Conservation (phyloP, 768 basidiomycete genomes). For the Suillus spraguei region DNA sequence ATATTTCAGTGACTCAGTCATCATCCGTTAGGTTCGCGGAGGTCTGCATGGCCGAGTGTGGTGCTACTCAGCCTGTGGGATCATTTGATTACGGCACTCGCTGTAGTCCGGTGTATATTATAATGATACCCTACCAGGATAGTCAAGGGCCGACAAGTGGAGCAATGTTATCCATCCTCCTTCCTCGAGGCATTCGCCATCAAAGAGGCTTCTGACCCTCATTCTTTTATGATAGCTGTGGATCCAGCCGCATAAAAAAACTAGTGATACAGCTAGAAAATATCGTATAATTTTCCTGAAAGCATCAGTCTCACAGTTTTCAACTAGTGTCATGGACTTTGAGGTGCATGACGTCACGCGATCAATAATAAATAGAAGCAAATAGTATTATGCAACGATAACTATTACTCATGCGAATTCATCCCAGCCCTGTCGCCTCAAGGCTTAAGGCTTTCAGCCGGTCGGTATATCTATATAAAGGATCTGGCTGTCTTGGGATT, state of each 20-base stretch:
- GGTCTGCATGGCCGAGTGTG: neutral
- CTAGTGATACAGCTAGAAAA: neutral
- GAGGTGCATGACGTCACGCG: slow-evolving; percentile 28
- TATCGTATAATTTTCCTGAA: neutral
- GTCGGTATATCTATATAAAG: slow-evolving; percentile 13
- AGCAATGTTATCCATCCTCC: neutral
- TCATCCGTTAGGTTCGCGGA: neutral
- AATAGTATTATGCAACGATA: slow-evolving; percentile 11
- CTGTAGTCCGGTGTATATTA: neutral
- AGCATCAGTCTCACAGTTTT: neutral
- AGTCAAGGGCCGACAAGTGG: slow-evolving; percentile 1
- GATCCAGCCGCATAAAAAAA: neutral
- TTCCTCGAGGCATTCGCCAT: slow-evolving; percentile 9
- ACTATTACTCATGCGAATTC: neutral
- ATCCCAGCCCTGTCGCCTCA: slow-evolving; percentile 2
- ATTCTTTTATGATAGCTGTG: neutral
- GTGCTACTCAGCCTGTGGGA: neutral
- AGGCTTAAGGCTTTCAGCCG: neutral
- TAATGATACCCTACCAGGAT: neutral
- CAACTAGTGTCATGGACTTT: too few species aligned
- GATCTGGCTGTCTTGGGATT: slow-evolving; percentile 1
- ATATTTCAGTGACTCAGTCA: neutral
- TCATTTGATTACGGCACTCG: neutral
- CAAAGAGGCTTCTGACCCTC: neutral
- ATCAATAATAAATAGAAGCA: slow-evolving; percentile 18